Percentiles rank a stretch among this genome's conserved stretches.
phyloP scores from a whole-genome alignment of 2,329 filamentous ascomycete species.

The Ceratocystiopsis minuta region DNA sequence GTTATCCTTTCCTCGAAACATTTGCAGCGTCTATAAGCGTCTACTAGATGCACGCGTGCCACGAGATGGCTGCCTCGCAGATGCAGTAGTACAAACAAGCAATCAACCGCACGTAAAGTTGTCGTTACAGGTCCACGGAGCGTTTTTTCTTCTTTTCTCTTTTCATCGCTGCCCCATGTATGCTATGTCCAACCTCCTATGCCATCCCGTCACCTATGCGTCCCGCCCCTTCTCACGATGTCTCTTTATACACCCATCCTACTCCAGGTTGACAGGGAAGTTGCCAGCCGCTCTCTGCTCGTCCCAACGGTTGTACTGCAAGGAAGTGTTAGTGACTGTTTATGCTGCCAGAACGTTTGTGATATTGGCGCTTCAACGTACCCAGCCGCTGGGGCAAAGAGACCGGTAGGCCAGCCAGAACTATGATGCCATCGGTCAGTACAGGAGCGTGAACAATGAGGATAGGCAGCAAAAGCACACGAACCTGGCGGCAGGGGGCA shows the following conservation, averaged over 20 bases:
- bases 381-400: constrained; percentile 81
- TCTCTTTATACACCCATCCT: constrained; percentile 9
- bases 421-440: constrained; percentile 25
- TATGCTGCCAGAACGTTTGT: too few species aligned
- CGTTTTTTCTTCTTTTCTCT: too few species aligned
- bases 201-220: too few species aligned
- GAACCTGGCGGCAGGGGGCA: constrained; percentile 87
- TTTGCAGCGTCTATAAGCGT: too few species aligned
- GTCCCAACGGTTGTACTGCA: constrained; percentile 73
- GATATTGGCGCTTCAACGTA: constrained; percentile 4
- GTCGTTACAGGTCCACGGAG: too few species aligned
- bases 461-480: constrained; percentile 14
- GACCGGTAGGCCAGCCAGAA: constrained; percentile 95
- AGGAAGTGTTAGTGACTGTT: background rate
- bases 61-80: too few species aligned
- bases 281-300: constrained; percentile 69
- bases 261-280: constrained; percentile 50
- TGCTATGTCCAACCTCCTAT: background rate
- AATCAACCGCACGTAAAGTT: too few species aligned
- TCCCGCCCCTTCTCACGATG: too few species aligned
- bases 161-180: too few species aligned
- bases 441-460: constrained; percentile 1
- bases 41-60: too few species aligned
- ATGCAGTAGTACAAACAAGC: too few species aligned
- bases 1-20: too few species aligned